A percentile compares a stretch with the other conserved stretches of the same genome.
Conservation (phyloP, 805 yeast genomes). For the Komagataella phaffii region DNA sequence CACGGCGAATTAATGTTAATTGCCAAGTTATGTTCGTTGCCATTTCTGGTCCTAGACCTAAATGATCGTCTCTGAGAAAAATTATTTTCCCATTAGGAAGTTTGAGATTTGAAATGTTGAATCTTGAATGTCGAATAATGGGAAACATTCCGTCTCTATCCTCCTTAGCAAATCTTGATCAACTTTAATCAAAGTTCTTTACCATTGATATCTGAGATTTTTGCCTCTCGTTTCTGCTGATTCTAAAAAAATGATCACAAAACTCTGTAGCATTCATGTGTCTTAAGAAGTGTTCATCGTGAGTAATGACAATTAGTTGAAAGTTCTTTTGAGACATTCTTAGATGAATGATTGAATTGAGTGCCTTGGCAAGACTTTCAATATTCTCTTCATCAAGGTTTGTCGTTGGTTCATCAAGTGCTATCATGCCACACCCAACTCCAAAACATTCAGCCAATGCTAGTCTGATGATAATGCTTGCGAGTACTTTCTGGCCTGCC, state of each 20-base stretch:
- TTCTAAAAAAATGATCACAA: conserved; percentile 77
- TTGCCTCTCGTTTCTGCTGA: conserved; percentile 70
- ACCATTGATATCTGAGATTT: conserved; percentile 48
- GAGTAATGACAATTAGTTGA: conserved; percentile 91
- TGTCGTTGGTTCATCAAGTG: conserved; percentile 96
- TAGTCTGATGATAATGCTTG: conserved; percentile 79
- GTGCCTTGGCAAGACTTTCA: conserved; percentile 72
- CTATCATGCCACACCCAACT: conserved; percentile 86
- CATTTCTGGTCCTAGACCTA: conserved; percentile 26
- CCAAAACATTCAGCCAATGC: conserved; percentile 96
- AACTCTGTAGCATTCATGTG: conserved; percentile 78
- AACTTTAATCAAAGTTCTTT: not conserved
- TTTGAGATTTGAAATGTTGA: conserved; percentile 43
- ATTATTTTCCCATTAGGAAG: conserved; percentile 41
- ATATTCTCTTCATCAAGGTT: conserved; percentile 84
- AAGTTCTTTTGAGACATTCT: conserved; percentile 75
- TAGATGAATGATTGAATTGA: conserved; percentile 59
- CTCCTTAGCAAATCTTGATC: not conserved
- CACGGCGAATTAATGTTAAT: conserved; percentile 52
- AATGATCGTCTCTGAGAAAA: conserved; percentile 37
- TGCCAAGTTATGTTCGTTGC: conserved; percentile 55
- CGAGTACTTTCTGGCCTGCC: conserved; percentile 94
- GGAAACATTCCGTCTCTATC: conserved; percentile 14
- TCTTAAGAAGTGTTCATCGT: conserved; percentile 81
- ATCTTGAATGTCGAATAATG: conserved; percentile 45